These are phyloP conservation scores for Arthromyces matolae DNA, from an alignment of 768 basidiomycete species.

Conservation along the genomic window DNA sequence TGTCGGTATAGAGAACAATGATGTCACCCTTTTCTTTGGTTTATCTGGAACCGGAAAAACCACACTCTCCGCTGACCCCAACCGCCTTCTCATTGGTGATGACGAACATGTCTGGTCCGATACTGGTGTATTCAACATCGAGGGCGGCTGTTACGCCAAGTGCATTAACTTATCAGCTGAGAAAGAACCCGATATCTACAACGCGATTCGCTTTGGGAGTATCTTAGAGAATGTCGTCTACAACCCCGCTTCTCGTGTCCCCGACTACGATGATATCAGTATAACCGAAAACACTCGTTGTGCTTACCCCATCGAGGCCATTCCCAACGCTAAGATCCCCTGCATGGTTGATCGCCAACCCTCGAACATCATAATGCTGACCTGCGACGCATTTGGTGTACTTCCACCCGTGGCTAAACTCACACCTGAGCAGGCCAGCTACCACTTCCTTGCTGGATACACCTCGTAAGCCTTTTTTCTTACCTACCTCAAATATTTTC, in stretches of 20 bases:
- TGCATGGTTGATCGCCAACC: constrained; percentile 86
- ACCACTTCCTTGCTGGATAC: constrained; percentile 97
- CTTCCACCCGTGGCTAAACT: constrained; percentile 94
- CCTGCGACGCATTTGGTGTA: constrained; percentile 97
- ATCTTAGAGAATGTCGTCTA: constrained; percentile 99
- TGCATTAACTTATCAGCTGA: constrained; percentile 93
- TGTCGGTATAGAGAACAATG: constrained; percentile 81
- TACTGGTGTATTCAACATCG: constrained; percentile 98
- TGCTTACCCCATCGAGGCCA: constrained; percentile 97
- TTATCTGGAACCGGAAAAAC: constrained; percentile 98
- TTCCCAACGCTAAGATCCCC: constrained; percentile 92
- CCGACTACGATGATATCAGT: constrained; percentile 94
- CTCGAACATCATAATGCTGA: constrained; percentile 93
- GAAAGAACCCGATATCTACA: constrained; percentile 98
- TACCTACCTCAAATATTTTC: not conserved
- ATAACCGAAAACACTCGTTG: constrained; percentile 99
- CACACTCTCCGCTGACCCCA: constrained; percentile 94
- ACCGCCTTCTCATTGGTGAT: constrained; percentile 92
- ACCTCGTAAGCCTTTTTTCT: constrained; percentile 75
- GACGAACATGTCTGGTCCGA: constrained; percentile 99
- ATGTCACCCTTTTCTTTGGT: constrained; percentile 99
- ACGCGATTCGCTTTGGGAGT: constrained; percentile 90
- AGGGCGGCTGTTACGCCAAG: constrained; percentile 99
- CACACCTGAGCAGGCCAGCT: constrained; percentile 91
- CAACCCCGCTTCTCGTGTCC: constrained; percentile 72